Evolutionary conservation across 2,329 filamentous ascomycete species (phyloP).

Genomic region (Pseudocercospora fuligena): DNA sequence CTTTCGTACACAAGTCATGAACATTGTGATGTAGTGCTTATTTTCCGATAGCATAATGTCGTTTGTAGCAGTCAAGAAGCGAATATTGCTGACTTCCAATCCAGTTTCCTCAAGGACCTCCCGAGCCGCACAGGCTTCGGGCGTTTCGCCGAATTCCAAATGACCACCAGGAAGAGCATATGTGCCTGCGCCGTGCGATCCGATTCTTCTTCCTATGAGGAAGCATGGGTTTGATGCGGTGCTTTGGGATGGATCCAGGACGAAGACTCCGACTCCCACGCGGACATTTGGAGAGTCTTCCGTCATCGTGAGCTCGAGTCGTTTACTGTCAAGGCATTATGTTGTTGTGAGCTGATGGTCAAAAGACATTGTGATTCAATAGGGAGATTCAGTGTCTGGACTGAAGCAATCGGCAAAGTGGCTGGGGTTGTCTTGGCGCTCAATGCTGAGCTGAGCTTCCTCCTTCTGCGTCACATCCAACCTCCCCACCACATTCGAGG

Average conservation of each 20-base stretch:
- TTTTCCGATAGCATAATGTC: slow-evolving; percentile 63
- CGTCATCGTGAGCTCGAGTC: neutral
- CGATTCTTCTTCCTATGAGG: slow-evolving; percentile 54
- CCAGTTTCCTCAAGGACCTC: slow-evolving; percentile 75
- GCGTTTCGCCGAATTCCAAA: slow-evolving; percentile 70
- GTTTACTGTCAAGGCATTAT: neutral
- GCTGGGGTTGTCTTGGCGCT: neutral
- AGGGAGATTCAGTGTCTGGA: no score
- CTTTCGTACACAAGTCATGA: slow-evolving; percentile 60
- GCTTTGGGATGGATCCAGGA: slow-evolving; percentile 40
- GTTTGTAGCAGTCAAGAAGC: slow-evolving; percentile 68
- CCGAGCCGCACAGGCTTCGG: slow-evolving; percentile 66
- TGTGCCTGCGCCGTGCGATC: slow-evolving; percentile 50
- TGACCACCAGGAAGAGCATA: slow-evolving; percentile 71
- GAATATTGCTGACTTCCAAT: slow-evolving; percentile 58
- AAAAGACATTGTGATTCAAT: neutral
- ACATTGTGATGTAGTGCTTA: slow-evolving; percentile 78
- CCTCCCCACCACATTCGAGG: neutral
- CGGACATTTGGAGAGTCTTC: slow-evolving; percentile 15
- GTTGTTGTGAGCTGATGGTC: neutral
- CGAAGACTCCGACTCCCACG: slow-evolving; percentile 57
- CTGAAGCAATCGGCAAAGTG: neutral
- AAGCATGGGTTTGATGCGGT: slow-evolving; percentile 46
- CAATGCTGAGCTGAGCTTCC: neutral
- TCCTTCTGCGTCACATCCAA: neutral